phyloP scores from a whole-genome alignment of 2,329 filamentous ascomycete genomes.

The Chrysoporthe puriensis region DNA sequence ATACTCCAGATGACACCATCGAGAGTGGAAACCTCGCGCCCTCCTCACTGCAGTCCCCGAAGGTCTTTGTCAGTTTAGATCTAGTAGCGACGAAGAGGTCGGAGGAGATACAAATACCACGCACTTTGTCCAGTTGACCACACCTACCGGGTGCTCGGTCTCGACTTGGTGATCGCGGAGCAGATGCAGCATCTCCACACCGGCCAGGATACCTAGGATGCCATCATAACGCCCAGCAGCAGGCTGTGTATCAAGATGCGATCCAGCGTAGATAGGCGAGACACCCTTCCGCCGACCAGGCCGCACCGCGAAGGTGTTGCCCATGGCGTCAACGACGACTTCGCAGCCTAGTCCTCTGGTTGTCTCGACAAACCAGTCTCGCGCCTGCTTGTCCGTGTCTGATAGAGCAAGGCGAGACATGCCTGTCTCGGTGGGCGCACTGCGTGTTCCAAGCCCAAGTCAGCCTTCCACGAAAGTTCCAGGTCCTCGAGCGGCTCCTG shows the following conservation, averaged over 20 bases:
- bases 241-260: conserved; percentile 69
- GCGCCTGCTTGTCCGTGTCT: conserved; percentile 70
- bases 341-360: conserved; percentile 67
- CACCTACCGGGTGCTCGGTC: conserved; percentile 72
- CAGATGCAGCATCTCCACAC: conserved; percentile 71
- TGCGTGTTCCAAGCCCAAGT: conserved; percentile 33
- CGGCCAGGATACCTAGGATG: conserved; percentile 74
- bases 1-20: conserved; percentile 76
- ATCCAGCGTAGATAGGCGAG: conserved; percentile 70
- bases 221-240: conserved; percentile 74
- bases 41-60: conserved; percentile 63
- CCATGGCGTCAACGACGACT: conserved; percentile 73
- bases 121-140: conserved; percentile 79
- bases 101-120: conserved; percentile 17
- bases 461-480: conserved; percentile 23
- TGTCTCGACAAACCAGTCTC: conserved; percentile 75
- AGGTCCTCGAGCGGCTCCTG: conserved; percentile 18
- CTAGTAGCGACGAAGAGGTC: neutral
- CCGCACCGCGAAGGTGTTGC: conserved; percentile 77
- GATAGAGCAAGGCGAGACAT: conserved; percentile 77
- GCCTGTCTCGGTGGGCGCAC: conserved; percentile 66
- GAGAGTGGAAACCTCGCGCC: conserved; percentile 78
- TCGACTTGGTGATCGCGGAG: conserved; percentile 69
- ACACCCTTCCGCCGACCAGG: conserved; percentile 61
- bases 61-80: neutral